These are phyloP conservation scores for Xylariaceae sp. DNA, from an alignment of 2,329 filamentous ascomycete genomes.

Conservation along the genomic window DNA sequence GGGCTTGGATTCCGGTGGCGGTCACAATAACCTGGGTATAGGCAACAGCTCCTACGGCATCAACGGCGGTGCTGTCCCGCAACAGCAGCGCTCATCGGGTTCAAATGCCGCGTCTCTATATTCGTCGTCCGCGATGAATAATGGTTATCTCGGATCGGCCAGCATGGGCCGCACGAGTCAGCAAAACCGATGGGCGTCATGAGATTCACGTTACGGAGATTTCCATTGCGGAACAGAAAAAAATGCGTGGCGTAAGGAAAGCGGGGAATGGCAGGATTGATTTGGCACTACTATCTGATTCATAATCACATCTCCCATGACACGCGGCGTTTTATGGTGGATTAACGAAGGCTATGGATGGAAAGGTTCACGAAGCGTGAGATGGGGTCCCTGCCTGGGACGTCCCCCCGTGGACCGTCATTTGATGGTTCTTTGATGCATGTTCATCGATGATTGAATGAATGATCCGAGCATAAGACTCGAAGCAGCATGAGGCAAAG, in stretches of 20 bases:
- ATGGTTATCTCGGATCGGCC: constrained; percentile 24
- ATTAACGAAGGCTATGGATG: constrained; percentile 6
- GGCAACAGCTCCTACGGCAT: constrained; percentile 27
- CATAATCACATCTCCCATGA: constrained; percentile 12
- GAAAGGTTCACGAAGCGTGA: constrained; percentile 5
- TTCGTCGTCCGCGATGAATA: constrained; percentile 28
- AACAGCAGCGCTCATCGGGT: constrained; percentile 28
- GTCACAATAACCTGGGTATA: constrained; percentile 25
- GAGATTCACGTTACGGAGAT: constrained; percentile 8
- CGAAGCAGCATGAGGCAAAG: constrained; percentile 8
- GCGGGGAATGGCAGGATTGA: constrained; percentile 12
- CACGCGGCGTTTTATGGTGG: constrained; percentile 15
- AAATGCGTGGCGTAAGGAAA: constrained; percentile 19
- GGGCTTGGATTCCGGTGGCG: constrained; percentile 26
- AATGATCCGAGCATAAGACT: constrained; percentile 8
- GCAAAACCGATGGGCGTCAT: constrained; percentile 29
- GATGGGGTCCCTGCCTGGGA: background rate
- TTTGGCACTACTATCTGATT: constrained; percentile 12
- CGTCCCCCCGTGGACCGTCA: background rate
- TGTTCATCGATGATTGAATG: constrained; percentile 8
- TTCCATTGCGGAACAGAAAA: constrained; percentile 6
- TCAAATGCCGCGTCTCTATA: constrained; percentile 27
- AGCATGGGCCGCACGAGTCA: constrained; percentile 27
- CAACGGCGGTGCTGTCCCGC: constrained; percentile 22
- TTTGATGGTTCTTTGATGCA: constrained; percentile 1